Evolutionary conservation across 1,139 yeast species (phyloP).

Genomic region (Suzukiozyma palmioleophila): DNA sequence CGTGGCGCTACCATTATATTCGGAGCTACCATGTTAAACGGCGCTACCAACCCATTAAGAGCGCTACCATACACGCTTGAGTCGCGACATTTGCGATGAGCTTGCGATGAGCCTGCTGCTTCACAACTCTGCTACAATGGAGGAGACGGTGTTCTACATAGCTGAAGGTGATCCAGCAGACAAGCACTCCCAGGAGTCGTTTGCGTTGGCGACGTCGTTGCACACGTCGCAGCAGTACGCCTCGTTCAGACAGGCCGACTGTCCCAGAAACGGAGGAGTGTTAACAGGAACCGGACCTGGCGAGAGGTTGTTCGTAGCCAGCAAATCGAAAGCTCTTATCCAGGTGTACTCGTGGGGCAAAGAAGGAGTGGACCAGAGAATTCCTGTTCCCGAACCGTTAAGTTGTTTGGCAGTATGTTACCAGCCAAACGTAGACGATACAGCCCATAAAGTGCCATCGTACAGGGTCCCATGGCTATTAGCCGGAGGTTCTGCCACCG

Average conservation of each 20-base stretch:
- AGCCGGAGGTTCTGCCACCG: slow-evolving; percentile 68
- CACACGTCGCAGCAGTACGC: slow-evolving; percentile 49
- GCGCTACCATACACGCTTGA: not conserved
- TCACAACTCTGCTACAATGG: too few relatives aligned
- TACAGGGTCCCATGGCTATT: slow-evolving; percentile 63
- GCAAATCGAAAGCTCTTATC: slow-evolving; percentile 64
- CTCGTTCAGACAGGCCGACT: slow-evolving; percentile 53
- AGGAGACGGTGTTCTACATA: slow-evolving; percentile 55
- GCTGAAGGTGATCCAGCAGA: slow-evolving; percentile 49
- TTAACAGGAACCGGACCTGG: slow-evolving; percentile 41
- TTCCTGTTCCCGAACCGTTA: slow-evolving; percentile 82
- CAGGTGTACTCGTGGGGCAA: slow-evolving; percentile 73
- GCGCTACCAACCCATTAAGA: too few relatives aligned
- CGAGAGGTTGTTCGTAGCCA: slow-evolving; percentile 56
- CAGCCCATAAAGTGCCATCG: slow-evolving; percentile 16
- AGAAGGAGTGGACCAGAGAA: slow-evolving; percentile 77
- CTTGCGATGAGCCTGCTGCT: not conserved
- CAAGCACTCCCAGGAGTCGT: slow-evolving; percentile 42
- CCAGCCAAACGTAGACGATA: slow-evolving; percentile 19
- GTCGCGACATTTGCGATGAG: too few relatives aligned
- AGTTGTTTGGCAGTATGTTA: slow-evolving; percentile 51
- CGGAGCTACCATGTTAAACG: too few relatives aligned
- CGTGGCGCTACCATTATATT: too few relatives aligned
- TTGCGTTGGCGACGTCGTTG: slow-evolving; percentile 46
- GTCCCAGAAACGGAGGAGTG: slow-evolving; percentile 42